Evolutionary conservation across 1,139 yeast species (phyloP).

Genomic region (Starmera stellimalicola): DNA sequence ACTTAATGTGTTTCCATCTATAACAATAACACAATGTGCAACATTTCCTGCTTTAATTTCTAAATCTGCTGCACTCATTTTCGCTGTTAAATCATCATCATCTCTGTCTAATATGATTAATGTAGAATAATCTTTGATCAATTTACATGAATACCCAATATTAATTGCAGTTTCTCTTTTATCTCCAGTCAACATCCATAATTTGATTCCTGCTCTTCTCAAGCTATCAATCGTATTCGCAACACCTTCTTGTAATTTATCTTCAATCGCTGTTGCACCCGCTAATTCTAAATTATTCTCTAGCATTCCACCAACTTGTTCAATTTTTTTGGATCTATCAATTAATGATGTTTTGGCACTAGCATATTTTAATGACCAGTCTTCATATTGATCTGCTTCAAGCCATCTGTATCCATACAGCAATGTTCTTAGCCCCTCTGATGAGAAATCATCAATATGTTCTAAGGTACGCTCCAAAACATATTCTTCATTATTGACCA

Average conservation of each 20-base stretch:
- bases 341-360: slow-evolving; percentile 71
- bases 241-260: slow-evolving; percentile 91
- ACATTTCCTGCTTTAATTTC: slow-evolving; percentile 51
- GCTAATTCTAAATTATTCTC: slow-evolving; percentile 59
- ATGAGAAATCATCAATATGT: slow-evolving; percentile 88
- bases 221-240: slow-evolving; percentile 89
- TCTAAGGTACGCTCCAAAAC: slow-evolving; percentile 77
- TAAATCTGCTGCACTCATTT: slow-evolving; percentile 30
- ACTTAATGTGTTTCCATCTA: slow-evolving; percentile 81
- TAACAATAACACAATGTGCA: slow-evolving; percentile 90
- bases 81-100: slow-evolving; percentile 39
- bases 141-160: slow-evolving; percentile 88
- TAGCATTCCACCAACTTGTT: slow-evolving; percentile 59
- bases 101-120: slow-evolving; percentile 67
- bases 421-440: slow-evolving; percentile 88
- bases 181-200: slow-evolving; percentile 99
- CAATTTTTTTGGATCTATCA: slow-evolving; percentile 60
- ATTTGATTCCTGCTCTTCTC: slow-evolving; percentile 83
- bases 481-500: slow-evolving; percentile 67
- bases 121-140: slow-evolving; percentile 88
- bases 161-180: slow-evolving; percentile 96
- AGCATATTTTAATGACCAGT: slow-evolving; percentile 60
- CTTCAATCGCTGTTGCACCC: slow-evolving; percentile 98
- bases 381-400: slow-evolving; percentile 43
- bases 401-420: slow-evolving; percentile 76